Conservation (phyloP, 2,329 filamentous ascomycete species). For the Fusarium xylarioides region DNA sequence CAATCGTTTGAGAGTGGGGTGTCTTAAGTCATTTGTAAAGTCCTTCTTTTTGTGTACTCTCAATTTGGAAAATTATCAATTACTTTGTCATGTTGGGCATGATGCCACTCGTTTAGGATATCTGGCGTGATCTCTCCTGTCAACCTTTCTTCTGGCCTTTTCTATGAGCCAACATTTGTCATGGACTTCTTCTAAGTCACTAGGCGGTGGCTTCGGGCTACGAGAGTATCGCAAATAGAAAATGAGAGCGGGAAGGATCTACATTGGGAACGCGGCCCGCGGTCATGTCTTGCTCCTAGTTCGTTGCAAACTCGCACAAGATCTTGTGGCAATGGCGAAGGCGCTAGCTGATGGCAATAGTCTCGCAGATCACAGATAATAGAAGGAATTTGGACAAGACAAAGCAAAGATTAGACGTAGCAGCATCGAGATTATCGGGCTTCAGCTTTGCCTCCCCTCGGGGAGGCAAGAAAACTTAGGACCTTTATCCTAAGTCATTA, state of each 20-base stretch:
- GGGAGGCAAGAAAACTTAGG: neutral
- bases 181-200: neutral
- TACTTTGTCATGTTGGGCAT: neutral
- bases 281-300: neutral
- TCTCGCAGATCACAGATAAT: no score
- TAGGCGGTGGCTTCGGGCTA: rapidly evolving
- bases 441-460: neutral
- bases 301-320: neutral
- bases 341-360: neutral
- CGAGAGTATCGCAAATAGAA: neutral
- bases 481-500: neutral
- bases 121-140: rapidly evolving
- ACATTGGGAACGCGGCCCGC: neutral
- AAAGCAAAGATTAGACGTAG: neutral
- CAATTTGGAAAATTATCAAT: neutral
- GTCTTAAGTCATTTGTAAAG: neutral
- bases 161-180: neutral
- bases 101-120: neutral
- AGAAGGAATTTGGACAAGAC: neutral
- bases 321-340: neutral
- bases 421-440: neutral
- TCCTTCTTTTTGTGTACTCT: neutral
- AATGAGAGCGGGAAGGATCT: neutral
- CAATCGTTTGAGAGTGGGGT: neutral
- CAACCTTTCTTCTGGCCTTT: neutral